Base-by-base conservation (phyloP, 2,329 filamentous ascomycete species). In the Sarocladiaceae sp. region DNA sequence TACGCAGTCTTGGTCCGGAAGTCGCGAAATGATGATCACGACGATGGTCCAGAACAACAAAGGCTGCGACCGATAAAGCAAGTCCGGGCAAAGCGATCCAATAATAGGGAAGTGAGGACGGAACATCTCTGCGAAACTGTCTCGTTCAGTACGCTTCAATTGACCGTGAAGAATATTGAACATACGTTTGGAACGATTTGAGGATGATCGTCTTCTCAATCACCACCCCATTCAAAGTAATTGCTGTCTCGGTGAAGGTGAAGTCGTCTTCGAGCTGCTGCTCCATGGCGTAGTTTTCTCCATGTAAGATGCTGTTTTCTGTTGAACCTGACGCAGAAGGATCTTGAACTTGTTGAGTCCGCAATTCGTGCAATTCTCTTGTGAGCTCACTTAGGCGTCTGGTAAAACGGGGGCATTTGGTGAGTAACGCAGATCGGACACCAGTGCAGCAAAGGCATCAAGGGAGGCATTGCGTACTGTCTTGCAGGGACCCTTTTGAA, bases 361-460 rank as follows among this genome's bases (percentile, higher is more conserved):
- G 52, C 18, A 60, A 55, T 47, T 59, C 56, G 43, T 55, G 53
- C n/a, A 60, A 46, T 47, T 60, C 58, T 44, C 52, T 59, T 9
- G 54, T 59, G 56, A 60, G 58, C 7, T 56, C 58, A 43, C 59
- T 56, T 29, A 60, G 47, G n/a, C 57, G 52, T 29, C 58, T 60
- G 42, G 21, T 45, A 18, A 12, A 3, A 44, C 19, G 11, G 12
- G n/a, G 33, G 20, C 15, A 33, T 16, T 44, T 18, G 34, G 35
- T 32, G 11, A 13, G 37, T 21, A 11, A 18, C 31, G 12, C 10
- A n/a, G n/a, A n/a, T n/a, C n/a, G n/a, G n/a, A n/a, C n/a, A n/a
- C n/a, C n/a, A n/a, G n/a, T n/a, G n/a, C 9, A 21, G 20, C 20
- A 15, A 18, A 15, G 31, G 33, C 23, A 31, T 20, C 18, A 33